Base-by-base conservation (phyloP, 2,329 filamentous ascomycete species). In the Podosphaera xanthii region DNA sequence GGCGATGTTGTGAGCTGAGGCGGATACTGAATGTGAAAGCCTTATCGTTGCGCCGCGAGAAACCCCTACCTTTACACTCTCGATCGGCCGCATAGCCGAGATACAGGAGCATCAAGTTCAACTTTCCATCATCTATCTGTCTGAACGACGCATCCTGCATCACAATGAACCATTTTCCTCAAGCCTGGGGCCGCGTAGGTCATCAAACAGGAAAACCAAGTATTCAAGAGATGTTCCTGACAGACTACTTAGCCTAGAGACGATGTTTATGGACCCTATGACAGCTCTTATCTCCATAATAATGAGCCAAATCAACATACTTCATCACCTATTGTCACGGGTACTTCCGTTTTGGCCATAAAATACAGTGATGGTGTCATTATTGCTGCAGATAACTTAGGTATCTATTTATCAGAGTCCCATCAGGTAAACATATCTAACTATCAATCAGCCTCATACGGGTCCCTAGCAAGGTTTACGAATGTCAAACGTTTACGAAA, bases 341-440 rank as follows among this genome's bases (percentile, higher is more conserved):
- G 92, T 69, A 97, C 92, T 57, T 97, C 92, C 58, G 92, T 98
- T 63, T 74, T 98, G 60, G 92, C 84, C 64, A 79, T 96, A 71
- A 97, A 97, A 77, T 98, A 89, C 79, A 91, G 89, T 69, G 87
- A 90, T 66, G 92, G 92, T 69, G 89, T 98, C 63, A 90, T 94
- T 68, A 91, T 98, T 71, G 92, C 91, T 58, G 88, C 92, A 67
- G 92, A 98, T 73, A 98, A 97, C 76, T 76, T 98, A 64, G 89
- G 89, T 94, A 76, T 36, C 4, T 33, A 31, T 48, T 33, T 53
- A 35, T 31, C 8, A 10, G 35, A 54, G 58, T 57, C 55, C 59
- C 36, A 57, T 31, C 40, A 35, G 57, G 62, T 63, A 65, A 60
- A 67, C 59, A 57, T 56, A 10, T 46, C n/a, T 61, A 22, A 22